Evolutionary conservation across 805 yeast genomes (phyloP), one percentile per base, ranked within the genome.

Genomic region (Teunomyces lycoperdinae): DNA sequence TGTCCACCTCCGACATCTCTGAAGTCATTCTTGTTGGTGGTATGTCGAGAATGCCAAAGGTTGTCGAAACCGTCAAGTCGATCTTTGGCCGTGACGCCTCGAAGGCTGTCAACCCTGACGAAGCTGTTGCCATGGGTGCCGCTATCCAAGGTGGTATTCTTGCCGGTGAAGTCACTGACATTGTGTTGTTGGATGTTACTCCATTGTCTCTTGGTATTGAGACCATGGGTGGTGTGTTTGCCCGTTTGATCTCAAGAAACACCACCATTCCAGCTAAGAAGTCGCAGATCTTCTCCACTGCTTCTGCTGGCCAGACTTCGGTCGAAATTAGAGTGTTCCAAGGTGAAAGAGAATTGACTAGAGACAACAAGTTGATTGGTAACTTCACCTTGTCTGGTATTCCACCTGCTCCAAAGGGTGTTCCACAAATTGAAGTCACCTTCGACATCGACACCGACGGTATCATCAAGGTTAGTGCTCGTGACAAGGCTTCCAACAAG

Each of bases 361-460:
- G 96, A 78, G 97, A 90, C 81, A 90, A 90, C 88, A 90, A 91
- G 79, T 82, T 91, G 70, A 88, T 90, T 70, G 97, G 97, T 74
- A 90, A 91, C 87, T 90, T 90, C 77, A 90, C 96, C 53, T 81
- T 90, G 64, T 78, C 94, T 56, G 97, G 97, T 74, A 90, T 90
- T 61, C 97, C 95, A 66, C 95, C 95, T 58, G 94, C 94, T 61
- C 91, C 94, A 73, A 87, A 87, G 84, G 95, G 95, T 78, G 92
- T 87, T 58, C 95, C 95, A 57, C 95, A 87, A 78, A 87, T 87
- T 66, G 95, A 87, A 78, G 97, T 90, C 69, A 81, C 96, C 53
- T 90, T 90, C 70, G 97, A 91, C 75, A 87, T 90, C 67, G 97
- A 90, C 72, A 96, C 97, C 56, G 97, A 90, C 74, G 97, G 97